phyloP scores from a whole-genome alignment of 1,284 basidiomycete genomes.

The Apiotrichum akiyoshidainum region DNA sequence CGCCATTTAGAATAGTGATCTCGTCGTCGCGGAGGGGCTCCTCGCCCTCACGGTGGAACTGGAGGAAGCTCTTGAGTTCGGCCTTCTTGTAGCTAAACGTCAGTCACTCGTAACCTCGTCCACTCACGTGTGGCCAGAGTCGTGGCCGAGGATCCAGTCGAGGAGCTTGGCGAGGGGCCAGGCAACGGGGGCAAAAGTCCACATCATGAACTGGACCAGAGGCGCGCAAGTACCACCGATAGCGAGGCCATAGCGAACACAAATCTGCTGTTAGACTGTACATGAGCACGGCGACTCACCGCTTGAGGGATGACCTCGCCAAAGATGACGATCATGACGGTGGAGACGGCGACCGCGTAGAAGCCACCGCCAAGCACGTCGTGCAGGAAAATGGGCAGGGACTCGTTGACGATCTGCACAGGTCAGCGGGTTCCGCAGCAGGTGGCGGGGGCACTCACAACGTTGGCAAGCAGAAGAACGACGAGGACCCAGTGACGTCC shows the following conservation, averaged over 20 bases:
- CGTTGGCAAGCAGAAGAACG: conserved; percentile 76
- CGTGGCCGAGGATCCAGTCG: conserved; percentile 69
- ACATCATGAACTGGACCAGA: conserved; percentile 68
- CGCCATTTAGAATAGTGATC: conserved; percentile 82
- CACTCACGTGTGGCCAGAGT: conserved; percentile 57
- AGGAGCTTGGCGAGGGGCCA: conserved; percentile 87
- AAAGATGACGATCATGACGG: conserved; percentile 69
- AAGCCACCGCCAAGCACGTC: conserved; percentile 80
- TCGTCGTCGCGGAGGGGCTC: conserved; percentile 82
- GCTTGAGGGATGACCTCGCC: conserved; percentile 78
- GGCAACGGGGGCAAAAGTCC: conserved; percentile 69
- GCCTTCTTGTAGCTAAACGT: conserved; percentile 81
- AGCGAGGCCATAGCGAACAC: conserved; percentile 85
- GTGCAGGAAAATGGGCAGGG: conserved; percentile 85
- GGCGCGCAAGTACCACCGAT: conserved; percentile 88
- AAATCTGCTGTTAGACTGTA: conserved; percentile 59
- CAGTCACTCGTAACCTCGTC: not conserved
- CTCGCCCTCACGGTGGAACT: conserved; percentile 80
- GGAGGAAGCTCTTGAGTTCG: conserved; percentile 84
- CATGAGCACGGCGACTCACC: conserved; percentile 30
- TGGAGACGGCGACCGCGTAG: conserved; percentile 75
- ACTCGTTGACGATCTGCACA: conserved; percentile 74
- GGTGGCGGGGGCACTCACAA: conserved; percentile 57
- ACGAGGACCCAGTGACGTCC: conserved; percentile 95
- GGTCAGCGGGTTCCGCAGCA: not conserved